phyloP scores from a whole-genome alignment of 345 rosid species.

The Aquilaria sinensis region DNA sequence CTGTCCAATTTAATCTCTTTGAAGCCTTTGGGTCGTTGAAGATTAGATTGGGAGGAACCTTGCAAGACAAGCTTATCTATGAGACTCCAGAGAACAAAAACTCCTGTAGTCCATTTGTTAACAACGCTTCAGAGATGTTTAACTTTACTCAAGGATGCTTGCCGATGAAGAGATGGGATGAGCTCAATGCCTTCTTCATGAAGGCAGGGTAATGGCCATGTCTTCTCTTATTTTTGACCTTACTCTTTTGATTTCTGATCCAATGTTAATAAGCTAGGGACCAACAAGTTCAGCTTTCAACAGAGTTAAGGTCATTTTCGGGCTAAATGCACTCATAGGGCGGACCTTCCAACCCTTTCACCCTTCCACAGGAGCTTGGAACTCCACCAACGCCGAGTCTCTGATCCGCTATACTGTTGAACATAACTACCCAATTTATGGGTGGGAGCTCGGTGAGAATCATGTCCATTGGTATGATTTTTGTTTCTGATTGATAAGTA shows the following conservation, averaged over 20 bases:
- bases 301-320: constrained; percentile 60
- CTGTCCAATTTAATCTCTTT: neutral
- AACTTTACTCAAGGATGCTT: constrained; percentile 63
- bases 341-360: constrained; percentile 31
- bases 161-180: constrained; percentile 65
- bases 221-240: neutral
- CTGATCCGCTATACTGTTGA: constrained; percentile 46
- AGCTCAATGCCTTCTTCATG: constrained; percentile 52
- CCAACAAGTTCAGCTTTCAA: neutral
- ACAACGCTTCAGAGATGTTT: constrained; percentile 36
- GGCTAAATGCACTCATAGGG: constrained; percentile 57
- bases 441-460: constrained; percentile 24
- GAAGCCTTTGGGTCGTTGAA: constrained; percentile 67
- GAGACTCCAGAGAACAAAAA: constrained; percentile 29
- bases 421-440: constrained; percentile 43
- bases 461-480: too few relatives aligned
- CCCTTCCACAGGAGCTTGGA: constrained; percentile 56
- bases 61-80: constrained; percentile 67
- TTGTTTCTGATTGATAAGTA: too few relatives aligned
- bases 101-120: constrained; percentile 40
- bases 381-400: constrained; percentile 50
- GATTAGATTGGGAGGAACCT: constrained; percentile 64
- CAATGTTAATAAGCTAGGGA: neutral
- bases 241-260: neutral
- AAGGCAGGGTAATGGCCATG: constrained; percentile 38